phyloP scores from a whole-genome alignment of 352 stramenopile genomes.

The Globisporangium spiculum region DNA sequence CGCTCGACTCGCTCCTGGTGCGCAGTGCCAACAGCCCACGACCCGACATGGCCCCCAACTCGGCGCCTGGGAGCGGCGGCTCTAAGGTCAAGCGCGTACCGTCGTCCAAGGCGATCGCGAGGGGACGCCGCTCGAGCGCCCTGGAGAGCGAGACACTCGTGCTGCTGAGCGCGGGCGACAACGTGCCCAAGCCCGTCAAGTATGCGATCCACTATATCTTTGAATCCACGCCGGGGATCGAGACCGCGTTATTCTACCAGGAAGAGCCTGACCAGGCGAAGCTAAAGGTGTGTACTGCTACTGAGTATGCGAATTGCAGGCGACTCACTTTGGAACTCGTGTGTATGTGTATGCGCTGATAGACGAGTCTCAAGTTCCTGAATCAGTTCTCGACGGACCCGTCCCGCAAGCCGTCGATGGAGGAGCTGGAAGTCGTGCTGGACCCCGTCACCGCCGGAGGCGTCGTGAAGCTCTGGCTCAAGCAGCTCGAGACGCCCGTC shows the following conservation, averaged over 20 bases:
- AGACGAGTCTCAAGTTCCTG: constrained; percentile 53
- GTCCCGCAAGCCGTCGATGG: constrained; percentile 49
- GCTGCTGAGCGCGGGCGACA: constrained; percentile 35
- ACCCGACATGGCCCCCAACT: constrained; percentile 32
- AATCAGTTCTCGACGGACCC: constrained; percentile 51
- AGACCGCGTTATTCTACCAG: constrained; percentile 76
- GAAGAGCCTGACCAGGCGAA: constrained; percentile 38
- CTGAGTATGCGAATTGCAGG: background rate
- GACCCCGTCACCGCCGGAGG: constrained; percentile 56
- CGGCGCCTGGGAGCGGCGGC: background rate
- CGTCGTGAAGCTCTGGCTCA: constrained; percentile 63
- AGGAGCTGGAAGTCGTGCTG: constrained; percentile 55
- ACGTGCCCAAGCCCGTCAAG: constrained; percentile 51
- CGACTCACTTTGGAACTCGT: constrained; percentile 1
- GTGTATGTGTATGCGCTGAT: background rate
- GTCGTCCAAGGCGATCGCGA: constrained; percentile 23
- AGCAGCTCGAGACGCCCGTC: constrained; percentile 62
- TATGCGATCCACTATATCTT: constrained; percentile 83
- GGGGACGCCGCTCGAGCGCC: constrained; percentile 34
- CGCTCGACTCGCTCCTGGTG: constrained; percentile 65
- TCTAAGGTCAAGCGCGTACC: constrained; percentile 25
- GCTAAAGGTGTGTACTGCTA: constrained; percentile 40
- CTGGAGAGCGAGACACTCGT: constrained; percentile 51
- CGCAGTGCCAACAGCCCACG: constrained; percentile 78
- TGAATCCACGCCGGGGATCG: constrained; percentile 72